Evolutionary conservation across 768 basidiomycete genomes (phyloP).

Genomic region (Paxillus ammoniavirescens): DNA sequence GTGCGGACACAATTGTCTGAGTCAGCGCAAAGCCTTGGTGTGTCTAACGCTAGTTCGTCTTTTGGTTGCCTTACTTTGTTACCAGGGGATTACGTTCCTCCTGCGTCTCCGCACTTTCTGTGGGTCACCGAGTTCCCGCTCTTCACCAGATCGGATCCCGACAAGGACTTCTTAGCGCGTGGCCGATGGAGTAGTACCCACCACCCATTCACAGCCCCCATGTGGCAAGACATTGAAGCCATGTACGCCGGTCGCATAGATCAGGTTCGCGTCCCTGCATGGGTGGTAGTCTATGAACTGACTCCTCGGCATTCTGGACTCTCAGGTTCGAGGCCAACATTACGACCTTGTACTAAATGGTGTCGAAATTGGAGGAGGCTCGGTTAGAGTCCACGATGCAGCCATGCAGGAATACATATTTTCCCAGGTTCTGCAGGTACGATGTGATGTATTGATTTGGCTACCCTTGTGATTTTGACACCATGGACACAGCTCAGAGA

Average conservation of each 20-base stretch:
- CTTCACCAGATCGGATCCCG: slow-evolving; percentile 81
- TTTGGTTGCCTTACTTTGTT: slow-evolving; percentile 12
- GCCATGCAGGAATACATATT: slow-evolving; percentile 85
- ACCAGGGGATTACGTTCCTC: slow-evolving; percentile 55
- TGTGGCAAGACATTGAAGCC: slow-evolving; percentile 82
- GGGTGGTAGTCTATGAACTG: background rate
- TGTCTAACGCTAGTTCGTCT: slow-evolving; percentile 17
- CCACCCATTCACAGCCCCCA: slow-evolving; percentile 96
- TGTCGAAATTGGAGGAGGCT: slow-evolving; percentile 91
- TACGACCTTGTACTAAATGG: slow-evolving; percentile 96
- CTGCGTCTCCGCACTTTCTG: slow-evolving; percentile 72
- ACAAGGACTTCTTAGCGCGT: slow-evolving; percentile 82
- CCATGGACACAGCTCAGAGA: slow-evolving; percentile 59
- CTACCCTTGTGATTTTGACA: slow-evolving; percentile 12
- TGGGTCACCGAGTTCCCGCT: slow-evolving; percentile 97
- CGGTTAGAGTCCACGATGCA: slow-evolving; percentile 89
- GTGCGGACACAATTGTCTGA: slow-evolving; percentile 66
- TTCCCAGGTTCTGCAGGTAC: slow-evolving; percentile 70
- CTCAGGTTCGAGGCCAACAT: slow-evolving; percentile 88
- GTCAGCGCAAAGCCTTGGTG: slow-evolving; percentile 63
- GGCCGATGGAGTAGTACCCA: slow-evolving; percentile 93
- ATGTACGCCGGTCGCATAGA: slow-evolving; percentile 71
- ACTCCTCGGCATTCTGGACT: slow-evolving; percentile 6
- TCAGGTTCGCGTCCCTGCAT: slow-evolving; percentile 36
- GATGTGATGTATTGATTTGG: slow-evolving; percentile 14